Evolutionary conservation across 176 grass and related monocot genomes (phyloP), one percentile per base, ranked within the genome.

Genomic region (Musa schizocarpa): DNA sequence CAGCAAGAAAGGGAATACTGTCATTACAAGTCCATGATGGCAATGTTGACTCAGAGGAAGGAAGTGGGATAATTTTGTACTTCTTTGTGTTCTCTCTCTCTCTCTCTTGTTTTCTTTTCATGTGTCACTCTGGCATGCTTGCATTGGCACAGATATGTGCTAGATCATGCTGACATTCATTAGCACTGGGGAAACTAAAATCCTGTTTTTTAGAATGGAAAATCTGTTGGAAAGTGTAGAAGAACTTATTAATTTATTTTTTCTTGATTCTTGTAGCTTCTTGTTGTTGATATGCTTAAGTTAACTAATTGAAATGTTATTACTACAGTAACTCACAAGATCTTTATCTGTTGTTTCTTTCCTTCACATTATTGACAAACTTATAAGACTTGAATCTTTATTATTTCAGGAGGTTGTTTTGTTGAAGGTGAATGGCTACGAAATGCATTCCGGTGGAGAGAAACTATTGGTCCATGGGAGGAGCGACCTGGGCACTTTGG

Each of bases 401-500:
- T 23, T 76, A 50, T 78, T 85, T 52, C 87, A 96, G 92, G 92
- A 49, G 92, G 92, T 79, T 89, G 84, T 78, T 96, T 83, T 74
- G 89, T 96, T 23, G 87, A 92, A 87, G 92, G 87, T 19, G 82
- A 85, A 2, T 89, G 87, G 86, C 66, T 96, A 80, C 82, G 92
- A 81, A 96, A 96, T 55, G 92, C 92, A 73, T 96, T 96, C 68
- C 86, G 87, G 55, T 96, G 89, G 92, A 92, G 57, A 13, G 80
- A 86, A 57, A 69, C 87, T 34, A 83, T 96, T 78, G 92, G 92
- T 65, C 92, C 84, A 16, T 96, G 92, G 92, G 89, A 92, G 81
- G 86, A 96, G 75, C 93, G 94, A 65, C 86, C 94, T 77, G 94
- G 94, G 71, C 94, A 98, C 76, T 98, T 90, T 23, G 92, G 92